These are phyloP conservation scores for Aspergillus heteromorphus DNA, from an alignment of 495 filamentous ascomycete genomes.

Conservation along the genomic window DNA sequence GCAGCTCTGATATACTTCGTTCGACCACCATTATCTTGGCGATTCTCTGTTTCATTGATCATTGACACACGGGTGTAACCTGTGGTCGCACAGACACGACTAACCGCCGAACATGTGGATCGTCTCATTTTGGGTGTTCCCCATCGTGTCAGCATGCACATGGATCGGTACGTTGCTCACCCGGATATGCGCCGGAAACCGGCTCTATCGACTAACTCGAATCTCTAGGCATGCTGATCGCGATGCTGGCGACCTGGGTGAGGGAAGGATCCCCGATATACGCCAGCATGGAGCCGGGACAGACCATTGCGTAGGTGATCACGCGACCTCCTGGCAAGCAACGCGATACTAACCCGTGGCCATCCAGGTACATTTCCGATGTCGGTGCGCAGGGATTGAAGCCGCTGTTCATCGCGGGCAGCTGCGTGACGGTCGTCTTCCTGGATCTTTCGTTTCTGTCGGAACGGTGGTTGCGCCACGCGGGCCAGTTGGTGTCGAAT, in stretches of 20 bases:
- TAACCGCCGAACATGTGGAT: slow-evolving; percentile 39
- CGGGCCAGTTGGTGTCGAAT: slow-evolving; percentile 66
- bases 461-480: slow-evolving; percentile 79
- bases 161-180: slow-evolving; percentile 60
- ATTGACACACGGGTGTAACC: neutral
- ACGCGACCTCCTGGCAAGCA: neutral
- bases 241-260: slow-evolving; percentile 68
- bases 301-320: slow-evolving; percentile 65
- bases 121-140: slow-evolving; percentile 67
- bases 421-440: slow-evolving; percentile 71
- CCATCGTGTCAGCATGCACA: slow-evolving; percentile 69
- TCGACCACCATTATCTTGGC: no score
- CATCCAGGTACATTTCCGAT: slow-evolving; percentile 61
- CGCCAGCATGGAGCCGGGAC: slow-evolving; percentile 55
- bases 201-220: neutral
- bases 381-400: slow-evolving; percentile 70
- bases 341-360: neutral
- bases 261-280: slow-evolving; percentile 56
- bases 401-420: slow-evolving; percentile 82
- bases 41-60: no score
- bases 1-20: neutral
- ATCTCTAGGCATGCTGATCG: slow-evolving; percentile 54
- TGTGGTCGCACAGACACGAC: neutral
- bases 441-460: slow-evolving; percentile 75
- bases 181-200: slow-evolving; percentile 6